Base-by-base conservation (phyloP, 768 basidiomycete genomes). In the Tylopilus sp. region DNA sequence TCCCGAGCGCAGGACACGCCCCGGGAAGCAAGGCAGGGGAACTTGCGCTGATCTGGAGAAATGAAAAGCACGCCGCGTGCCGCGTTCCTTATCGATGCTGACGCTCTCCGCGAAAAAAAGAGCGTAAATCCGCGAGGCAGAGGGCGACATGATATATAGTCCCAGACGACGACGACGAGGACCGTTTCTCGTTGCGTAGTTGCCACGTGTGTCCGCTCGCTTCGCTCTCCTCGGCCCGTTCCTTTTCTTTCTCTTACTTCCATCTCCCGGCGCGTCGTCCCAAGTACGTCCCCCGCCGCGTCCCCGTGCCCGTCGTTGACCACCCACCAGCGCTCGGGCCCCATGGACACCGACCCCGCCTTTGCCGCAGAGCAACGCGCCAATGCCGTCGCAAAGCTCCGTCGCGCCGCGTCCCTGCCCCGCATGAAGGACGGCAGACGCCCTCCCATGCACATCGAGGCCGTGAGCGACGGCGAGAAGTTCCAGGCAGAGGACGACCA, bases 381-480 rank as follows among this genome's bases (percentile, higher is more conserved):
- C 65, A 81, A 83, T 50, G 89, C 92, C 12, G 87, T 96, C 43
- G 91, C 91, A 41, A 93, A 86, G 73, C 82, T 97, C 58, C 93
- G 89, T 73, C 85, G 94, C 61, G 93, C 94, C 38, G 90, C 92
- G 50, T 95, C 92, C 16, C 72, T 96, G 26, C 94, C 93, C 33
- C 80, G 93, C 56, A 90, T 90, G 85, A 92, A 92, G 69, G 89
- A 92, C 69, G 92, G 92, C 9, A 75, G 92, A 50, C 78, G 93
- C 38, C 92, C 92, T 1, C 89, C 86, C 44, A 90, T 91, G 89
- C 89, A 89, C 63, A 76, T 81, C 59, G 89, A 89, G 60, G 86
- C 83, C 19, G 82, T 90, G 46, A 91, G 89, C 63, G 89, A 92
- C 68, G 87, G 89, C 11, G 89, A 92, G 70, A 85, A 79, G 66